These are phyloP conservation scores for Pyrus communis DNA, from an alignment of 306 rosid species.

Conservation along the genomic window DNA sequence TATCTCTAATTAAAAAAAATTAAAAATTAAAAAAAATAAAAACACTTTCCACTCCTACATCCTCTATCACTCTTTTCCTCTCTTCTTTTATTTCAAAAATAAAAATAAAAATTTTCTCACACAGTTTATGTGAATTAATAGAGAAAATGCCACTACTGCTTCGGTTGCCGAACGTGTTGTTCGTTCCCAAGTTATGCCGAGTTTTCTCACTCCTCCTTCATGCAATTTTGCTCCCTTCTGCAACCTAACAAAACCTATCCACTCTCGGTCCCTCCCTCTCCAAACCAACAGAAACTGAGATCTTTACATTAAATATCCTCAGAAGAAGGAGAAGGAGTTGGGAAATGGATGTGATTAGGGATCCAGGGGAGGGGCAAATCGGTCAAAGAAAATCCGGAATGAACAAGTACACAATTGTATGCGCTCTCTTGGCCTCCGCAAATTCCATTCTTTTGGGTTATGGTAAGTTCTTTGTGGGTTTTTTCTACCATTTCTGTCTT, in stretches of 20 bases:
- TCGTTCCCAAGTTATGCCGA: slow-evolving; percentile 12
- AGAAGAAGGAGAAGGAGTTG: background rate
- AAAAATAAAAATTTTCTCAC: too few species aligned
- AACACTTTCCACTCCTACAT: too few species aligned
- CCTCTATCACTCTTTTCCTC: too few species aligned
- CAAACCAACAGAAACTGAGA: background rate
- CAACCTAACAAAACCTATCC: background rate
- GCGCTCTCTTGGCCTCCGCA: slow-evolving; percentile 74
- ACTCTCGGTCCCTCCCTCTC: slow-evolving; percentile 6
- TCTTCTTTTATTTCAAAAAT: too few species aligned
- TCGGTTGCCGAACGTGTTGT: slow-evolving; percentile 4
- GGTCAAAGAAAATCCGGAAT: slow-evolving; percentile 9
- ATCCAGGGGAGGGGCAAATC: background rate
- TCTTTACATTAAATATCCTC: background rate
- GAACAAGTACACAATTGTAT: slow-evolving; percentile 54
- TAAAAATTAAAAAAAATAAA: too few species aligned
- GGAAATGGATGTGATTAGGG: background rate
- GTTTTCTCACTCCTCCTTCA: background rate
- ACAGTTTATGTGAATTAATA: too few species aligned
- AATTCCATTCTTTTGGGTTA: slow-evolving; percentile 77
- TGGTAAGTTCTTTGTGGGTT: slow-evolving; percentile 27
- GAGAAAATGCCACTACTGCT: background rate
- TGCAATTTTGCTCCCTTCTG: background rate
- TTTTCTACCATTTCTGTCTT: background rate
- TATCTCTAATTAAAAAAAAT: too few species aligned